Evolutionary conservation across 1,139 yeast species (phyloP), one percentile per base, ranked within the genome.

Genomic region (Yamadazyma oceani): DNA sequence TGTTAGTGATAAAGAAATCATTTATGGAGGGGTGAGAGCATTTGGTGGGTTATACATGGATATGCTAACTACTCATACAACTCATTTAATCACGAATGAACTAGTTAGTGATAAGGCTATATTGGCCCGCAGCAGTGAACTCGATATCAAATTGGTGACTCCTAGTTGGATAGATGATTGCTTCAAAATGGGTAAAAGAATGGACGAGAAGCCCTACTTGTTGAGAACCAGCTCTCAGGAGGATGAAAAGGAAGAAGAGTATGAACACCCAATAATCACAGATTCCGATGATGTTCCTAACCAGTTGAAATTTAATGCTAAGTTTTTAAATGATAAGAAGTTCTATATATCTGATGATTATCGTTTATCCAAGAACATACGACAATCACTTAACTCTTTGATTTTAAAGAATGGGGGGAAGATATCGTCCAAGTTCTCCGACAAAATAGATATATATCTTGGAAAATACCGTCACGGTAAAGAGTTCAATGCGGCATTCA

Each of bases 101-200:
- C 55, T 73, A 19, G 62, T 75, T 24, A 82, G 83, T 44, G 82
- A 67, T 34, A 71, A 71, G 50, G 59, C 68, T 25, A 60, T 70
- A 22, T 57, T 72, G 31, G 77, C 77, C 3, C 50, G 61, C 7
- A 64, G 69, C 40, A 62, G 66, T 11, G 62, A 58, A 2, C 56
- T 69, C 36, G 60, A 66, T 25, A 79, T 87, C 30, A 75, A 78
- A 41, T 70, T 85, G 6, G 92, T 89, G 2, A 63, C 74, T 10
- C 95, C 96, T 0, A 77, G 77, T 22, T 90, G 97, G 94, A 55
- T 82, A 2, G 80, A 82, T 42, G 85, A 80, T 43, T 83, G 92
- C 50, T 66, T 88, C 42, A 77, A 70, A 38, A 54, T 69, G 33
- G 72, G 82, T 17, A 57, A 66, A 36, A 66, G 64, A 36, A 59